Conservation (phyloP, 306 rosid species). For the Acacia crassicarpa region DNA sequence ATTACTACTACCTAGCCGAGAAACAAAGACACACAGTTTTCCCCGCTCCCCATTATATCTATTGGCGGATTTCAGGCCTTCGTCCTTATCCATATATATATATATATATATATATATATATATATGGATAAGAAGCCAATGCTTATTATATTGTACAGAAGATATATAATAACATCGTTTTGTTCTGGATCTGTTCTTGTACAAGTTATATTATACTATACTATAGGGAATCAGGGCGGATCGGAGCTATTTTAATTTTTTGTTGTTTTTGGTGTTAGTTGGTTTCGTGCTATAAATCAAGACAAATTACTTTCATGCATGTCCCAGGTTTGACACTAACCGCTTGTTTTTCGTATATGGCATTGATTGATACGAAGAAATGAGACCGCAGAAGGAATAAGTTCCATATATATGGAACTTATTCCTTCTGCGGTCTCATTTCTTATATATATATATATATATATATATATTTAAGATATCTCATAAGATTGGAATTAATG, state of each 20-base stretch:
- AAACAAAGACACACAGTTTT: conserved; percentile 11
- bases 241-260: background rate
- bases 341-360: background rate
- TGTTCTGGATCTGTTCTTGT: background rate
- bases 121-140: background rate
- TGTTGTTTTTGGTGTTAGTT: background rate
- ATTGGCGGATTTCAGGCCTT: background rate
- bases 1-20: background rate
- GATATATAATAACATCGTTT: conserved; percentile 32
- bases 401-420: background rate
- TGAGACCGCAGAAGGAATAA: background rate
- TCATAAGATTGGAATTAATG: background rate
- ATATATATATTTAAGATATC: background rate
- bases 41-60: background rate
- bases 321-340: background rate
- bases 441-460: background rate
- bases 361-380: background rate
- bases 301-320: background rate
- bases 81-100: background rate
- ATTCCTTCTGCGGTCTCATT: too few species aligned
- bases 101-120: background rate
- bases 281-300: background rate
- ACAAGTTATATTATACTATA: background rate
- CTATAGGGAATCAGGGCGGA: background rate
- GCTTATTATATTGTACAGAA: conserved; percentile 28